Evolutionary conservation across 768 basidiomycete genomes (phyloP).

Genomic region (Thelephora aurantiotincta): DNA sequence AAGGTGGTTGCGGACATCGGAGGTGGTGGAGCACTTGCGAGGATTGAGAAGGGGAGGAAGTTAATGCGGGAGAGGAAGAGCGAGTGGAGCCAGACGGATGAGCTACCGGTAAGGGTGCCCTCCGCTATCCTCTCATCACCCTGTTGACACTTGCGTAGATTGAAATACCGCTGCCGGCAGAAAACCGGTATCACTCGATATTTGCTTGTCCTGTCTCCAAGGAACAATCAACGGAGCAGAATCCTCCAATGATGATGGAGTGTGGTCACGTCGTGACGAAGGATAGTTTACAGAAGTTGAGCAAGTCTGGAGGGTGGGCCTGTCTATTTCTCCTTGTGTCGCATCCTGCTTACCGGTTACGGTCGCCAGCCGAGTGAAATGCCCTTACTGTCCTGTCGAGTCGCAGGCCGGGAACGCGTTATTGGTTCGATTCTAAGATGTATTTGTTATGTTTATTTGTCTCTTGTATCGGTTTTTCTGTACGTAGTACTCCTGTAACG

Average conservation of each 20-base stretch:
- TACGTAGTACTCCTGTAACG: conserved; percentile 4
- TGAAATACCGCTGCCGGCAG: conserved; percentile 77
- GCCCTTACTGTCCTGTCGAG: conserved; percentile 90
- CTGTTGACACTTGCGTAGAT: conserved; percentile 38
- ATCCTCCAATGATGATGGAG: conserved; percentile 95
- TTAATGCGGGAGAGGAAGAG: conserved; percentile 90
- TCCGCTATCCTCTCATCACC: not conserved
- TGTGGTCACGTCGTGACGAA: conserved; percentile 94
- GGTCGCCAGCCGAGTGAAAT: conserved; percentile 69
- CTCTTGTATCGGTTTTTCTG: conserved; percentile 1
- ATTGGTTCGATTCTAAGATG: conserved; percentile 49
- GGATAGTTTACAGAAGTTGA: conserved; percentile 81
- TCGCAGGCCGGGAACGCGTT: conserved; percentile 41
- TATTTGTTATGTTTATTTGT: not conserved
- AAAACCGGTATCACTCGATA: conserved; percentile 90
- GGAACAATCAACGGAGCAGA: conserved; percentile 84
- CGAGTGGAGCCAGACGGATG: conserved; percentile 82
- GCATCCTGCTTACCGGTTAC: not conserved
- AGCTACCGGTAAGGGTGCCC: conserved; percentile 57
- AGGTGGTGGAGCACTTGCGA: conserved; percentile 77
- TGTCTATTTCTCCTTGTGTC: conserved; percentile 14
- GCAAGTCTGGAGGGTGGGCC: conserved; percentile 69
- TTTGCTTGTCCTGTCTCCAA: conserved; percentile 98
- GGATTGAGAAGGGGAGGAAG: conserved; percentile 87
- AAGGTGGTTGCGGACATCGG: conserved; percentile 88